These are phyloP conservation scores for Mallotus nudiflorus DNA, from an alignment of 345 rosid species.

Conservation along the genomic window DNA sequence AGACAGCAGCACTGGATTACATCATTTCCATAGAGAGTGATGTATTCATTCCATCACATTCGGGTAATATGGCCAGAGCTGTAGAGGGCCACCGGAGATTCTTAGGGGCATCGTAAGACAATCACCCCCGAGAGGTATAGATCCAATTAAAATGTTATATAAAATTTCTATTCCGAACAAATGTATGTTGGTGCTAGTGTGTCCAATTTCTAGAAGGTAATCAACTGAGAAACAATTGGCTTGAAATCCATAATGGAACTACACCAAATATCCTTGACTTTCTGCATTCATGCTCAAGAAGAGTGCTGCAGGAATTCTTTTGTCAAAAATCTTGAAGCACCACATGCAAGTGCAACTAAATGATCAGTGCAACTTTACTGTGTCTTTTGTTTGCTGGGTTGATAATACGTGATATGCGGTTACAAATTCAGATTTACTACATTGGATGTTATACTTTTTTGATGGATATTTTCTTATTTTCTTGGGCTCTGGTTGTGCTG, in stretches of 20 bases:
- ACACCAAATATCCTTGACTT: neutral
- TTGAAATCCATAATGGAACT: neutral
- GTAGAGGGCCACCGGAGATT: constrained; percentile 98
- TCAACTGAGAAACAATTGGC: neutral
- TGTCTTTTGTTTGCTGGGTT: no score
- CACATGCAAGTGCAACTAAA: no score
- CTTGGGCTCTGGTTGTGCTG: neutral
- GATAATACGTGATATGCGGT: no score
- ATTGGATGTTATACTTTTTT: neutral
- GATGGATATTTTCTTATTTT: neutral
- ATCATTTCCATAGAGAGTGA: constrained; percentile 82
- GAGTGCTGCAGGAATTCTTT: neutral
- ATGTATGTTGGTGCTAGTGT: neutral
- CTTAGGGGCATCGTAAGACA: constrained; percentile 81
- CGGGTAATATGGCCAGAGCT: constrained; percentile 97
- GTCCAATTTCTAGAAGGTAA: neutral
- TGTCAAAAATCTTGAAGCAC: no score
- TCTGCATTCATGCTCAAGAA: neutral
- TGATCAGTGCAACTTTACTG: no score
- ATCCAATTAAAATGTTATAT: constrained; percentile 1
- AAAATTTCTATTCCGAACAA: neutral
- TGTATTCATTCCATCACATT: constrained; percentile 82
- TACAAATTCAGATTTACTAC: neutral
- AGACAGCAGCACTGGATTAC: constrained; percentile 93
- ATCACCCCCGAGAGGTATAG: constrained; percentile 79